Evolutionary conservation across 176 grass and related monocot genomes (phyloP).

Genomic region (Musa acuminata): DNA sequence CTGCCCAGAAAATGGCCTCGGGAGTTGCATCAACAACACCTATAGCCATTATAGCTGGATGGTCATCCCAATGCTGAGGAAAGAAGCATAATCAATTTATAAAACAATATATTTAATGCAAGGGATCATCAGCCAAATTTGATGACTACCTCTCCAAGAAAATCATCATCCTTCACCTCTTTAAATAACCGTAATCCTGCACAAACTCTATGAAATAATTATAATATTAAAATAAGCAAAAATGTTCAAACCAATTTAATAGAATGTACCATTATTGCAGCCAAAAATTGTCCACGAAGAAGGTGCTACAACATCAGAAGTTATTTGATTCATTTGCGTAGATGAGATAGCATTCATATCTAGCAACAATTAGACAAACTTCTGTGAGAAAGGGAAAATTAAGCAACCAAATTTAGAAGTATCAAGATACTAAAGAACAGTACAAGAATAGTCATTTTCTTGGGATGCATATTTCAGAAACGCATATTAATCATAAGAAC

Average conservation of each 20-base stretch:
- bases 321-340: not conserved
- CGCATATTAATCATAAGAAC: no score
- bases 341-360: slow-evolving; percentile 2
- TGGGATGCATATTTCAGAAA: no score
- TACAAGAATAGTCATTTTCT: no score
- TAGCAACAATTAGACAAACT: not conserved
- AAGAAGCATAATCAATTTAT: slow-evolving; percentile 1
- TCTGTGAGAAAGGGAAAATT: not conserved
- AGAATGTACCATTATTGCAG: slow-evolving; percentile 11
- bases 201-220: slow-evolving; percentile 2
- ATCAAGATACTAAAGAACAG: not conserved
- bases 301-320: slow-evolving; percentile 20
- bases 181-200: slow-evolving; percentile 14
- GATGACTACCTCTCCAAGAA: not conserved
- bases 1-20: slow-evolving; percentile 10
- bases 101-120: not conserved
- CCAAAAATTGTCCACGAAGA: slow-evolving; percentile 17
- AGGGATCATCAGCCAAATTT: not conserved
- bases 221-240: not conserved
- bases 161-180: not conserved
- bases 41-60: slow-evolving; percentile 26
- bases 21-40: slow-evolving; percentile 25
- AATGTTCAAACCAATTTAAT: not conserved
- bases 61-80: slow-evolving; percentile 12
- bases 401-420: not conserved